Evolutionary conservation across 1,284 basidiomycete species (phyloP), one percentile per base, ranked within the genome.

Genomic region (Leccinum proliferum): DNA sequence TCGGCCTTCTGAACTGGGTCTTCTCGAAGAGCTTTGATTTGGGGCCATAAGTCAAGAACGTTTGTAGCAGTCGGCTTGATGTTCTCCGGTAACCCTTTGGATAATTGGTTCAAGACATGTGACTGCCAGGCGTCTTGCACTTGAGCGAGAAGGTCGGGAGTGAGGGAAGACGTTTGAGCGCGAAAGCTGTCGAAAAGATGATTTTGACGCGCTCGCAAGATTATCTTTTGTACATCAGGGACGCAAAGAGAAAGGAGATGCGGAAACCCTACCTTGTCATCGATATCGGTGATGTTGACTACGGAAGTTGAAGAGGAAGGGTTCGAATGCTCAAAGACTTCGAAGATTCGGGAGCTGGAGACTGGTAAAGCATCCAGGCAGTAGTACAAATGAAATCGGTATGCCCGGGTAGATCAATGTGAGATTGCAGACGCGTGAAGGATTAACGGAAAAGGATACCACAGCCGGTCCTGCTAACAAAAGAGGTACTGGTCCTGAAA

Each of bases 251-350:
- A 58, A 50, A 52, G 37, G 60, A 52, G 57, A 25, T 63, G 61
- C 39, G 18, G 12, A 25, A 39, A n/a, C 69, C 82, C 68, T 66
- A 94, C 96, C 85, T 99, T 99, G 83, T 99, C 97, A 74, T 99
- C 97, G 67, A 99, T 97, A 77, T 99, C 97, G 5, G 97, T 99
- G 71, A 99, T 89, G 77, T 99, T 99, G 18, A 25, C 25, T 18
- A 46, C 4, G 43, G 43, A n/a, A 9, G 52, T 53, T 29, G 52
- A 53, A 29, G 14, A 7, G 14, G 8, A n/a, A 7, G 8, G 29
- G n/a, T 53, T 32, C 5, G 29, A 25, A 8, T 12, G 50, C 25
- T 15, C 39, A 41, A 41, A 41, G 9, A n/a, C n/a, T n/a, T 46
- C 10, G 43, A 46, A 46, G 4, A 14, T n/a, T 53, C 21, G 14